A percentile compares a stretch with the other conserved stretches of the same genome.
Evolutionary conservation across 176 grass and related monocot genomes (phyloP).

Genomic region (Thinopyrum elongatum): DNA sequence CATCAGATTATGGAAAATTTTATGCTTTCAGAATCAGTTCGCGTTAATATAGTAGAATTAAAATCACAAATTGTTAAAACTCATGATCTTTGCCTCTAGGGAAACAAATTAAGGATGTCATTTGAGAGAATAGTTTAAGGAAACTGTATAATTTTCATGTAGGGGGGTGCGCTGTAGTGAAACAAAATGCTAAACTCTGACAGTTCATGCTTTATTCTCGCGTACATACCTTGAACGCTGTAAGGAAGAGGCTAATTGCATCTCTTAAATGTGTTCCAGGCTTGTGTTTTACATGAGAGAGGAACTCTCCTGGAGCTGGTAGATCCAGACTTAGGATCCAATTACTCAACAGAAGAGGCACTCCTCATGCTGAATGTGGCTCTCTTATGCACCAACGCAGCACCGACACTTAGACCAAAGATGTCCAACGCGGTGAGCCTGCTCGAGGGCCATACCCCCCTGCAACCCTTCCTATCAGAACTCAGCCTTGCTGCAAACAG

Average conservation of each 20-base stretch:
- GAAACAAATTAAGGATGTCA: not conserved
- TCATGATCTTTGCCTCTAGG: constrained; percentile 2
- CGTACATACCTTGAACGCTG: constrained; percentile 23
- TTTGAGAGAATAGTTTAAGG: not conserved
- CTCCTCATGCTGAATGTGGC: constrained; percentile 74
- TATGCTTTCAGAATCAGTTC: not conserved
- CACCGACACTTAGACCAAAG: constrained; percentile 82
- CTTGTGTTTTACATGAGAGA: constrained; percentile 74
- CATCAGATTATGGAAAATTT: not conserved
- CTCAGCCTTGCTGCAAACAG: constrained; percentile 46
- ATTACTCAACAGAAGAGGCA: constrained; percentile 77
- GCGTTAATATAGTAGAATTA: not conserved
- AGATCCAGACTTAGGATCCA: constrained; percentile 65
- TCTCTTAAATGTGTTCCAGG: constrained; percentile 46
- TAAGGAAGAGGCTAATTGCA: constrained; percentile 21
- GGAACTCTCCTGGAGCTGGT: constrained; percentile 78
- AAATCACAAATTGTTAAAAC: not conserved
- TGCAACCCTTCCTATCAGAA: constrained; percentile 60
- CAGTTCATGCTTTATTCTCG: not conserved
- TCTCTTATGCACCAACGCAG: constrained; percentile 70
- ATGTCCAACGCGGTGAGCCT: constrained; percentile 86
- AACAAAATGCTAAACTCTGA: constrained; percentile 7
- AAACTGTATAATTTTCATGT: not conserved
- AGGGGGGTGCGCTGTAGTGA: not conserved
- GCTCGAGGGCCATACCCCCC: constrained; percentile 59